A percentile compares a stretch with the other conserved stretches of the same genome.
phyloP scores from a whole-genome alignment of 225 moss, liverwort and hornwort genomes.

The Marchantia polymorpha region DNA sequence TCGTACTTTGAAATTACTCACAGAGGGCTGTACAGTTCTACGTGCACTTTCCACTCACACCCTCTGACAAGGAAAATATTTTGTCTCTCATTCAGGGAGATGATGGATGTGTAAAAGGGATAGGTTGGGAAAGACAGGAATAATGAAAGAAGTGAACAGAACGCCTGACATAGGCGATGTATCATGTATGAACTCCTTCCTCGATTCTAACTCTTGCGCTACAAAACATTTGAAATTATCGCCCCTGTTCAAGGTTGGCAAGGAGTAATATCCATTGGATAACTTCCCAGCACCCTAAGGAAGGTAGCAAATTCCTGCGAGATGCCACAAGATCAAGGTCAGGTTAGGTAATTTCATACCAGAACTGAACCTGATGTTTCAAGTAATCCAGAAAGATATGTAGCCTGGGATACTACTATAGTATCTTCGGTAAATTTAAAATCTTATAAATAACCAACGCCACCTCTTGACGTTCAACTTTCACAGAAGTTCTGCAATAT shows the following conservation, averaged over 20 bases:
- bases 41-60: not conserved
- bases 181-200: not conserved
- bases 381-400: not conserved
- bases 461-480: too few relatives aligned
- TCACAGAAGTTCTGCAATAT: not conserved
- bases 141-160: not conserved
- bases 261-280: constrained; percentile 79
- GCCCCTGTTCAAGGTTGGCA: constrained; percentile 12
- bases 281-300: constrained; percentile 88
- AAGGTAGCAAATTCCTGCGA: constrained; percentile 97
- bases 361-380: not conserved
- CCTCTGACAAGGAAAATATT: not conserved
- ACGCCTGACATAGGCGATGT: not conserved
- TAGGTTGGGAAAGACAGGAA: not conserved
- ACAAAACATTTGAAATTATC: not conserved
- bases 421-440: not conserved
- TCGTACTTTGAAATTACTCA: not conserved
- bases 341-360: not conserved
- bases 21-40: constrained; percentile 6
- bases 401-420: not conserved
- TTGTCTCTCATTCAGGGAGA: not conserved
- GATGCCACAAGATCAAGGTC: not conserved
- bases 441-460: not conserved
- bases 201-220: not conserved
- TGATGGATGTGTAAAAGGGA: not conserved